Evolutionary conservation across 331 rosid genomes (phyloP), one percentile per base, ranked within the genome.

Genomic region (Acacia pycnantha): DNA sequence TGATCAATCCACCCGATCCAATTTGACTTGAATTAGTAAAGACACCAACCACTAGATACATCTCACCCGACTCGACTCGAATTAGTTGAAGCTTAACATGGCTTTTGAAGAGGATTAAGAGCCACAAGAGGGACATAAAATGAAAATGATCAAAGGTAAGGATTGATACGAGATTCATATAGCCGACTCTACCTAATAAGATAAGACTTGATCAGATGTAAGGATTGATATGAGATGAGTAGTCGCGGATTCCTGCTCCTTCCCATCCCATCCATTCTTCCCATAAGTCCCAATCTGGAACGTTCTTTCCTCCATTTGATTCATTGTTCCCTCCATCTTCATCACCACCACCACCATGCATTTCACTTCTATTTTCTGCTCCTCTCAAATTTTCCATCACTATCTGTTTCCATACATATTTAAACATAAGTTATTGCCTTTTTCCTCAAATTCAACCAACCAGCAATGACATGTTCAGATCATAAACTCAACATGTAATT

Each of bases 201-300:
- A 4, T 19, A 51, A 51, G 58, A 22, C 22, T 51, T 6, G 24
- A 41, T 84, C 47, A 95, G 66, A 93, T 89, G 77, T 91, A 91
- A 4, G 98, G 98, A 83, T 95, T 95, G 58, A 95, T 86, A 47
- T 95, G 98, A 66, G 93, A 90, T 0, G 98, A 54, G 86, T 91
- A 95, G 84, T 95, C 99, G 4, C 97, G 90, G 21, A 92, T 95
- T 59, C 98, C 95, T 24, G 98, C 99, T 82, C 99, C 99, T 92
- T 96, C 98, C 97, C 97, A 96, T 33, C 98, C 98, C 97, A 92
- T 92, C 99, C 99, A 96, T 31, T 96, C 99, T 76, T 96, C 99
- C 97, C 97, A 96, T 86, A 87, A 5, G n/a, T 92, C 97, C 82
- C 87, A 90, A 88, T 92, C 95, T 1, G 91, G 88, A 59, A 91